phyloP scores from a whole-genome alignment of 169 alveolate species.

The Plasmodium falciparum region DNA sequence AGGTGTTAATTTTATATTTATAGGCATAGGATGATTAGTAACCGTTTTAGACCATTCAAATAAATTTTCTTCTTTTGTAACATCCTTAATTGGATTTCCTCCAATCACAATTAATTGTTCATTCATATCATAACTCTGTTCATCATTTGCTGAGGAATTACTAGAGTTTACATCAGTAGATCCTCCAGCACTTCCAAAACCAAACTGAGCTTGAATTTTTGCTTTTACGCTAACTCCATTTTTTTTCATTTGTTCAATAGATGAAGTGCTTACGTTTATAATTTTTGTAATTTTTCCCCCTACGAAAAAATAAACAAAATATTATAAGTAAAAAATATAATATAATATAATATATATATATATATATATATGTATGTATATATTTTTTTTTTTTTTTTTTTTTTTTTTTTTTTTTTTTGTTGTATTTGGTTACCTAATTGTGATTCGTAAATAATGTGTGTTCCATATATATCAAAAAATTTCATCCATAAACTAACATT shows the following conservation, averaged over 20 bases:
- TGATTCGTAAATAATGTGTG: constrained; percentile 85
- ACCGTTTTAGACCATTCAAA: constrained; percentile 83
- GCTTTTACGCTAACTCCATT: constrained; percentile 83
- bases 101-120: constrained; percentile 84
- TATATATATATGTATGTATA: no score
- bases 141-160: constrained; percentile 26
- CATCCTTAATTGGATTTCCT: constrained; percentile 85
- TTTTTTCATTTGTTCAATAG: constrained; percentile 79
- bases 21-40: constrained; percentile 85
- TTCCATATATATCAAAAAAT: constrained; percentile 86
- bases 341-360: no score
- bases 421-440: constrained; percentile 82
- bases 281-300: constrained; percentile 90
- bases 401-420: background rate
- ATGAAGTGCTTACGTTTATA: constrained; percentile 80
- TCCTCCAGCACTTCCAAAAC: constrained; percentile 72
- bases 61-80: constrained; percentile 81
- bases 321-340: no score
- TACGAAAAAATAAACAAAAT: background rate
- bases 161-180: constrained; percentile 21
- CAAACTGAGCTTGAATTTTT: constrained; percentile 78
- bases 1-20: constrained; percentile 78
- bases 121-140: constrained; percentile 62
- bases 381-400: no score
- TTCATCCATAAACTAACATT: constrained; percentile 84